Evolutionary conservation across 768 basidiomycete genomes (phyloP).

Genomic region (Pleurotus citrinopileatus): DNA sequence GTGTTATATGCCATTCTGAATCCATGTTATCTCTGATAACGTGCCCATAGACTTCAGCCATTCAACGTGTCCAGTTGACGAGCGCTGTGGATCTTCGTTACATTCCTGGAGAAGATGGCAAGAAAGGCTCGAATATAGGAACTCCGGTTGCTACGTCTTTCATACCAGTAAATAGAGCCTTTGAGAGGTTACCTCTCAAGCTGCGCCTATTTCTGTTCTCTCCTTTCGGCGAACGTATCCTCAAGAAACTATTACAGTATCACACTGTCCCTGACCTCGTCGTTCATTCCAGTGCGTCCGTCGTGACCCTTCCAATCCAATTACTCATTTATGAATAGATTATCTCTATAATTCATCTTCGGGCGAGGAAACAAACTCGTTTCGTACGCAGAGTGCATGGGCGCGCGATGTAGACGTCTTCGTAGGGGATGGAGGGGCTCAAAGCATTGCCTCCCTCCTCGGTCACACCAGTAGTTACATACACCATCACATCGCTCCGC

Average conservation of each 20-base stretch:
- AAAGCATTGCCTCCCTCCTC: not conserved
- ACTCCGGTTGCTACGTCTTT: constrained; percentile 48
- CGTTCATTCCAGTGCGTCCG: constrained; percentile 44
- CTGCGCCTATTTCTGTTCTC: constrained; percentile 58
- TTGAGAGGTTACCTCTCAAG: constrained; percentile 43
- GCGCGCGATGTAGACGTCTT: constrained; percentile 6
- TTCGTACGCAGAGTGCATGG: not conserved
- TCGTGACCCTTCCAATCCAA: not conserved
- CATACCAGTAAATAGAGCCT: constrained; percentile 52
- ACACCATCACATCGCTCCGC: no score
- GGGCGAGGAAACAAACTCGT: constrained; percentile 14
- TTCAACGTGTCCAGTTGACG: constrained; percentile 48
- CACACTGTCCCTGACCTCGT: constrained; percentile 51
- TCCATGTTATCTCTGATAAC: not conserved
- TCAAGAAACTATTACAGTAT: constrained; percentile 56
- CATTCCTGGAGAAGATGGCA: constrained; percentile 29
- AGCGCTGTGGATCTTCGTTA: constrained; percentile 45
- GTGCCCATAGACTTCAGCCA: constrained; percentile 44
- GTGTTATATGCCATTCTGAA: constrained; percentile 13
- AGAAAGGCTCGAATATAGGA: constrained; percentile 40
- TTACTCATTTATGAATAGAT: constrained; percentile 14
- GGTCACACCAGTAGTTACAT: no score
- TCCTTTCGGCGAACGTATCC: constrained; percentile 45
- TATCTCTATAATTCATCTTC: constrained; percentile 25
- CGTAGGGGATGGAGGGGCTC: not conserved